Percentiles rank a stretch among this genome's conserved stretches.
Evolutionary conservation across 345 rosid species (phyloP).

Genomic region (Noccaea bulbosa): DNA sequence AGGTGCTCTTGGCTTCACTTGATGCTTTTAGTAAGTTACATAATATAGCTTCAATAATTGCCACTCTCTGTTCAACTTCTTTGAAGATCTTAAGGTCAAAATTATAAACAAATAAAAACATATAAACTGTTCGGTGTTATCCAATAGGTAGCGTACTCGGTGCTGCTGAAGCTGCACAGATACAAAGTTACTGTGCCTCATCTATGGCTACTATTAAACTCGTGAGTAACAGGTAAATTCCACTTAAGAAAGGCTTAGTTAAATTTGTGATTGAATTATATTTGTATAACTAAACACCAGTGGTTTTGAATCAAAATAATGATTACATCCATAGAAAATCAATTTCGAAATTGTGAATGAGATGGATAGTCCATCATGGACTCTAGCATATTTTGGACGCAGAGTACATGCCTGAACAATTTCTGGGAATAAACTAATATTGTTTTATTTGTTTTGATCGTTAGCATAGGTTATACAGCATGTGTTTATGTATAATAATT

Average conservation of each 20-base stretch:
- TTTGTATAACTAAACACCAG: no score
- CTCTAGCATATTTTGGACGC: no score
- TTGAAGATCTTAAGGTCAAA: background rate
- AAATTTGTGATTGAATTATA: background rate
- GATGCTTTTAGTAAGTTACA: slow-evolving; percentile 75
- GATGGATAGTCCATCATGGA: no score
- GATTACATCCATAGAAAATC: no score
- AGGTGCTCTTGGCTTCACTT: slow-evolving; percentile 72
- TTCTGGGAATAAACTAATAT: no score
- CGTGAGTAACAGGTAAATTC: slow-evolving; percentile 52
- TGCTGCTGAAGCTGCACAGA: slow-evolving; percentile 81
- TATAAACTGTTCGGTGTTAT: background rate
- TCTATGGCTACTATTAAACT: slow-evolving; percentile 64
- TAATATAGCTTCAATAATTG: background rate
- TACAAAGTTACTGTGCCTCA: slow-evolving; percentile 64
- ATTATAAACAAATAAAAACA: background rate
- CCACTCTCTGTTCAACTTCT: background rate
- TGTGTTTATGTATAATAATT: no score
- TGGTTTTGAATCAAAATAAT: no score
- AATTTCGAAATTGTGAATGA: no score
- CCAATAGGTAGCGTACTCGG: slow-evolving; percentile 62
- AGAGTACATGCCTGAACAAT: no score
- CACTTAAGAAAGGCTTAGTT: background rate
- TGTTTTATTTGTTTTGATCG: no score
- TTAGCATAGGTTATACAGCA: no score